Evolutionary conservation across 305 asterid genomes (phyloP), one percentile per base, ranked within the genome.

Genomic region (Fraxinus angustifolia): DNA sequence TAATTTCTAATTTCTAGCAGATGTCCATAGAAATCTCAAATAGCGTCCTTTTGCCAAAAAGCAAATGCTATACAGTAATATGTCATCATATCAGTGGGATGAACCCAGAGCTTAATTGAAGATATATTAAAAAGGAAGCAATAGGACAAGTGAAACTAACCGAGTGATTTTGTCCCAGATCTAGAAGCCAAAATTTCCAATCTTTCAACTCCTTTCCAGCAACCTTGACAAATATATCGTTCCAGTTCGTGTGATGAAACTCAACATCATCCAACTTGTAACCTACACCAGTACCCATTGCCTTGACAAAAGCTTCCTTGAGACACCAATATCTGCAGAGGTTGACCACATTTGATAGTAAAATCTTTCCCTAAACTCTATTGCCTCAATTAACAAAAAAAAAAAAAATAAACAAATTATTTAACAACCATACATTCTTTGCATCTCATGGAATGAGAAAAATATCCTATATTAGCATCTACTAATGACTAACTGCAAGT

Each of bases 301-400:
- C 99, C 92, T 95, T 95, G 56, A 92, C 92, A 77, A 84, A 95
- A 82, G 98, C 92, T 91, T 95, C 98, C 91, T 95, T 95, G 85
- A 93, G 83, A 86, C 96, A 89, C 99, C 98, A 95, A 88, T 93
- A 95, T 85, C 99, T 95, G 94, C 90, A 82, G 4, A 75, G 26
- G 82, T 65, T 35, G 38, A 42, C 62, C 26, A 76, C 38, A 40
- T n/a, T 67, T 4, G 70, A 16, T 8, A 70, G 58, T 79, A 8
- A 53, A 80, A 53, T 38, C 28, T 30, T 28, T 67, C 8, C 19
- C 33, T 68, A 19, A 45, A 4, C 26, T 35, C 21, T 45, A 3
- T 21, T 50, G 8, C 14, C 36, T 67, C 3, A 67, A 67, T 26
- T 23, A 3, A 26, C 34, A 67, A 67, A 2, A 67, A 26, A 65